Evolutionary conservation across 2,329 filamentous ascomycete genomes (phyloP).

Genomic region (Penicillium freii): DNA sequence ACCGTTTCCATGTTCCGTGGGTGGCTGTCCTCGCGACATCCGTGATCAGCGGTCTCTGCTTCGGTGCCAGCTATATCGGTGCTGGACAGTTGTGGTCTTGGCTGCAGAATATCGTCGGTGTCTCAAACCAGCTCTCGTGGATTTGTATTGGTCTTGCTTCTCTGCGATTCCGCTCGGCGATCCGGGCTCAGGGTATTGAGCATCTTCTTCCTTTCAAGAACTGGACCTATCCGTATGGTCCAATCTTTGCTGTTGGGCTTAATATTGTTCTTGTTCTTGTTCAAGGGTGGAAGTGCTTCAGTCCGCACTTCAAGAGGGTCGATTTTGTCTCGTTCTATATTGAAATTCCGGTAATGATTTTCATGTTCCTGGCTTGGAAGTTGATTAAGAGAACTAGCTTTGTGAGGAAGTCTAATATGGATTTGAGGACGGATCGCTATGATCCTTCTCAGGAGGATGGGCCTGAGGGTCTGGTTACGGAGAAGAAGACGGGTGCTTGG

Average conservation of each 20-base stretch:
- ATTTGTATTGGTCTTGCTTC: conserved; percentile 62
- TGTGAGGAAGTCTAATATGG: conserved; percentile 49
- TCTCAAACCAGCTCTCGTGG: conserved; percentile 67
- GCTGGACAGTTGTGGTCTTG: conserved; percentile 65
- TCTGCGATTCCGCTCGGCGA: conserved; percentile 61
- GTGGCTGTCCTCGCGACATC: conserved; percentile 56
- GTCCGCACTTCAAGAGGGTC: conserved; percentile 56
- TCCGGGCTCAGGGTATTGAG: conserved; percentile 59
- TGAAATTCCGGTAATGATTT: conserved; percentile 59
- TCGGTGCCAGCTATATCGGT: conserved; percentile 64
- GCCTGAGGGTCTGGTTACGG: conserved; percentile 25
- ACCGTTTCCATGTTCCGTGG: conserved; percentile 53
- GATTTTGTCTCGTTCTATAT: conserved; percentile 65
- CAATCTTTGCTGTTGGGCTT: conserved; percentile 56
- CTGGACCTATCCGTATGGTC: conserved; percentile 65
- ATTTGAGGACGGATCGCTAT: conserved; percentile 51
- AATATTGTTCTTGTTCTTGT: conserved; percentile 61
- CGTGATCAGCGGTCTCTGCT: conserved; percentile 57
- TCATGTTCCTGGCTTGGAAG: conserved; percentile 59
- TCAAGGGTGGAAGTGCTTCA: conserved; percentile 62
- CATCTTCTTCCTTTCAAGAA: conserved; percentile 64
- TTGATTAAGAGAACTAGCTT: conserved; percentile 48
- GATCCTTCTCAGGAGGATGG: conserved; percentile 26
- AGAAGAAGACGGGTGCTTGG: conserved; percentile 9
- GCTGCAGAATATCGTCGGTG: conserved; percentile 66